Percentiles rank a stretch among this genome's conserved stretches.
These are phyloP conservation scores for Acacia concinna DNA, from an alignment of 331 rosid species.

Conservation along the genomic window DNA sequence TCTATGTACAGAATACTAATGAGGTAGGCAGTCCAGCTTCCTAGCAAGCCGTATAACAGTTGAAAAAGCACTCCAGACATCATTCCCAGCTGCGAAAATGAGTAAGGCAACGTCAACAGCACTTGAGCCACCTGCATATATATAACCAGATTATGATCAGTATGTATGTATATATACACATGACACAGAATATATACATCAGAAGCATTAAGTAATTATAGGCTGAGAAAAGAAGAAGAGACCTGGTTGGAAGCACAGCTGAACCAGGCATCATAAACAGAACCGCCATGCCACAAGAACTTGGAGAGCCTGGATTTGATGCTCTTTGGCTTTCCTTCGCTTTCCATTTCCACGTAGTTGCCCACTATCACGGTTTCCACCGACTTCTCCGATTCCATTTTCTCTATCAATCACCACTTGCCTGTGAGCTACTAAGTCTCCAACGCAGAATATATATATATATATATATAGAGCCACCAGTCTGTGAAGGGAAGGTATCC, in stretches of 20 bases:
- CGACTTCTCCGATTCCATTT: conserved; percentile 55
- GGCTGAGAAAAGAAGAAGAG: too few species aligned
- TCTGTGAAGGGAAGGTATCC: neutral
- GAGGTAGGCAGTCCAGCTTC: conserved; percentile 89
- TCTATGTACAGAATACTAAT: conserved; percentile 76
- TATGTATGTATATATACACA: neutral
- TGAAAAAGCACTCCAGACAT: conserved; percentile 75
- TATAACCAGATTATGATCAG: neutral
- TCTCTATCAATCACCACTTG: neutral
- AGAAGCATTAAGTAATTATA: neutral
- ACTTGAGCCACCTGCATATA: conserved; percentile 75
- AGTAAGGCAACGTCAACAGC: conserved; percentile 76
- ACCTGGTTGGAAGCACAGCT: conserved; percentile 91
- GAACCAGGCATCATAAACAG: conserved; percentile 87
- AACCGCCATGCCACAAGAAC: conserved; percentile 84
- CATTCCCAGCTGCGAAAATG: conserved; percentile 86
- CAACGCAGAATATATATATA: neutral
- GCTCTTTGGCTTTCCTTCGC: conserved; percentile 49
- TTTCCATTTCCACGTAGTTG: conserved; percentile 77
- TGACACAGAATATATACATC: neutral
- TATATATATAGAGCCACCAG: neutral
- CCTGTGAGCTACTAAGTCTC: neutral
- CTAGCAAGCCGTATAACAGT: conserved; percentile 70
- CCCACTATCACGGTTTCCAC: conserved; percentile 71
- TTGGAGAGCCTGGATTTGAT: conserved; percentile 55